These are phyloP conservation scores for Globisporangium perplexum DNA, from an alignment of 352 stramenopile genomes.

Conservation along the genomic window DNA sequence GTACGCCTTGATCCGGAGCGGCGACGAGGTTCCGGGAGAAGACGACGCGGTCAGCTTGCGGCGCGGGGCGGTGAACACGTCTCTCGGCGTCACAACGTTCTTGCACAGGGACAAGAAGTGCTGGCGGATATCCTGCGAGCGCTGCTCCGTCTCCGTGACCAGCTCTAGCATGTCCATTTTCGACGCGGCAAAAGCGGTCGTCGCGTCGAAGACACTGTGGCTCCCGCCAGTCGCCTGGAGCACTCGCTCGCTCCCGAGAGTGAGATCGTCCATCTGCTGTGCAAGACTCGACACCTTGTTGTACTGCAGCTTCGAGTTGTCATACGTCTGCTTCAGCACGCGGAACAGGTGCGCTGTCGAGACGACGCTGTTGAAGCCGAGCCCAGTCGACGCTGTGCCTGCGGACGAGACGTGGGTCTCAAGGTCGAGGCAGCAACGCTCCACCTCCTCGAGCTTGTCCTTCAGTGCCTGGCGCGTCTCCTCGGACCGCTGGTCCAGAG, in stretches of 20 bases:
- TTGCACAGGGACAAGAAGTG: conserved; percentile 59
- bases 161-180: conserved; percentile 46
- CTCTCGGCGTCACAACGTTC: conserved; percentile 48
- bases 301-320: conserved; percentile 72
- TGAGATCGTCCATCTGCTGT: conserved; percentile 49
- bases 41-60: conserved; percentile 22
- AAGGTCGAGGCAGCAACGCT: conserved; percentile 46
- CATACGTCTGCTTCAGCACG: conserved; percentile 68
- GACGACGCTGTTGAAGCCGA: conserved; percentile 9
- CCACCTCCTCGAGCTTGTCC: conserved; percentile 40
- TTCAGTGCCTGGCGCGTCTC: conserved; percentile 44
- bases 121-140: conserved; percentile 36
- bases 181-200: conserved; percentile 16
- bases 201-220: conserved; percentile 12
- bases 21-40: conserved; percentile 15
- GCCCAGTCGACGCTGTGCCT: conserved; percentile 18
- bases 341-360: conserved; percentile 54
- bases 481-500: conserved; percentile 58
- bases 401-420: conserved; percentile 37
- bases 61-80: conserved; percentile 40
- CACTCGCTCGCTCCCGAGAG: conserved; percentile 24
- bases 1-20: conserved; percentile 37
- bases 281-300: conserved; percentile 51
- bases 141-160: conserved; percentile 35
- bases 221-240: conserved; percentile 17